Percentiles rank a stretch among this genome's conserved stretches.
phyloP scores from a whole-genome alignment of 2,329 filamentous ascomycete genomes.

The Escovopsis weberi region DNA sequence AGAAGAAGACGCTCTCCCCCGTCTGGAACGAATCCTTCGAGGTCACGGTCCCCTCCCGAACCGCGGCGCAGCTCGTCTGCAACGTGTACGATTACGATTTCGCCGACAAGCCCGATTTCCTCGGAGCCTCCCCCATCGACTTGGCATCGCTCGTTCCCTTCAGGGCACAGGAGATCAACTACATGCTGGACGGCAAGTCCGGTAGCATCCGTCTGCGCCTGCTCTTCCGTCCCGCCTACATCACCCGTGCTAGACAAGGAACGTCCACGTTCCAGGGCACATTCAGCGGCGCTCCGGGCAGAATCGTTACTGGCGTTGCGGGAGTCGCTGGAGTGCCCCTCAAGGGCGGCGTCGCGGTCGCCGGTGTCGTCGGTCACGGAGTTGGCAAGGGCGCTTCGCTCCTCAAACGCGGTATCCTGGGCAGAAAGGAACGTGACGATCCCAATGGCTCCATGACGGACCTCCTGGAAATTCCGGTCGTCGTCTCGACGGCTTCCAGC shows the following conservation, averaged over 20 bases:
- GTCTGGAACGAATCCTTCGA: slow-evolving; percentile 97
- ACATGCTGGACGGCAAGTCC: slow-evolving; percentile 76
- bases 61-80: slow-evolving; percentile 66
- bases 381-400: slow-evolving; percentile 87
- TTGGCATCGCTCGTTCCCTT: slow-evolving; percentile 76
- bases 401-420: slow-evolving; percentile 69
- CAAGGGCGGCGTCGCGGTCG: slow-evolving; percentile 74
- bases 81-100: slow-evolving; percentile 95
- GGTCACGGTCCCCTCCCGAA: slow-evolving; percentile 65
- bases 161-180: slow-evolving; percentile 56
- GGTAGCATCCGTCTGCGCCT: slow-evolving; percentile 70
- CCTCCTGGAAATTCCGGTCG: slow-evolving; percentile 25
- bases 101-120: slow-evolving; percentile 80
- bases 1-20: slow-evolving; percentile 93
- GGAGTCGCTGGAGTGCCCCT: slow-evolving; percentile 57
- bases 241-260: slow-evolving; percentile 73
- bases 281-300: slow-evolving; percentile 68
- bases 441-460: slow-evolving; percentile 32
- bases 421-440: slow-evolving; percentile 50
- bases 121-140: slow-evolving; percentile 66
- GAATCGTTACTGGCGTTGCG: slow-evolving; percentile 67
- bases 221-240: slow-evolving; percentile 85
- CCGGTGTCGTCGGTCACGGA: slow-evolving; percentile 55
- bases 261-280: slow-evolving; percentile 88
- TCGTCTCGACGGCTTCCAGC: slow-evolving; percentile 15